These are phyloP conservation scores for Eucalyptus erythrocorys DNA, from an alignment of 345 rosid genomes.

Conservation along the genomic window DNA sequence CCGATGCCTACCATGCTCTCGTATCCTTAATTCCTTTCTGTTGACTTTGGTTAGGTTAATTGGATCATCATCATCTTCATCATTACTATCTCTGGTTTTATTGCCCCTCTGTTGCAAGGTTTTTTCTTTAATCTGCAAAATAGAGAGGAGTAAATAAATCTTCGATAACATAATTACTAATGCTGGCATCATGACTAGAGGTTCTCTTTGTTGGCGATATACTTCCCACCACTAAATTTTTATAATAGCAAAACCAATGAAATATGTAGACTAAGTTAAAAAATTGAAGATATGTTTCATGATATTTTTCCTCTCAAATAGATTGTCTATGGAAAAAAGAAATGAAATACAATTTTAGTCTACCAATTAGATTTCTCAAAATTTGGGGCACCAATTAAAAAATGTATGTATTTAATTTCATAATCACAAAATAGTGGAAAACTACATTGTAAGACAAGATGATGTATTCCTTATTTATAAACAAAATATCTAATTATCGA, in stretches of 20 bases:
- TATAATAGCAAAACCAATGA: neutral
- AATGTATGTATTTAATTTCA: neutral
- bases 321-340: neutral
- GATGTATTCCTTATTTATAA: neutral
- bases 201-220: neutral
- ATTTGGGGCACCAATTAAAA: neutral
- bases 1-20: neutral
- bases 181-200: neutral
- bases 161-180: neutral
- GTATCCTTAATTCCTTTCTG: neutral
- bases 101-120: rapidly evolving
- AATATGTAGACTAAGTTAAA: neutral
- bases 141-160: neutral
- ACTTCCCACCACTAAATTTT: too few relatives aligned
- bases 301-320: neutral
- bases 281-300: neutral
- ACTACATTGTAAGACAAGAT: too few relatives aligned
- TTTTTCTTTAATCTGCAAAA: too few relatives aligned
- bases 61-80: neutral
- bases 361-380: neutral
- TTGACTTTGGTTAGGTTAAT: neutral
- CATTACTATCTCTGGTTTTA: too few relatives aligned
- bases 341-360: neutral
- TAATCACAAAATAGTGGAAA: too few relatives aligned
- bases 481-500: too few relatives aligned